Evolutionary conservation across 345 rosid genomes (phyloP), one percentile per base, ranked within the genome.

Genomic region (Eucalyptus cloeziana): DNA sequence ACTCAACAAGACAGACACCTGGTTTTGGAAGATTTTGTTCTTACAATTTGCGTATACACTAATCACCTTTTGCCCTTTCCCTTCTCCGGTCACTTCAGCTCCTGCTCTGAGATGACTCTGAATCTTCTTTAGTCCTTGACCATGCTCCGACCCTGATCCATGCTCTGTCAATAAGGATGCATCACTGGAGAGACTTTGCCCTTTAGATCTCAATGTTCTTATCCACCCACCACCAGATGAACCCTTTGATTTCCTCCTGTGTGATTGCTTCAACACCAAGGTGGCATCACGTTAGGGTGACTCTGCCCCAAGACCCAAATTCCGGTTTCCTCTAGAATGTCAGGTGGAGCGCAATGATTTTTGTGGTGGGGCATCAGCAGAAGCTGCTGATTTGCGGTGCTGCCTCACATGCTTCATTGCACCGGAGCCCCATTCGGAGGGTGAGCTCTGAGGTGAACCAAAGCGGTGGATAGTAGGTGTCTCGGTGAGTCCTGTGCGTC

Each of bases 331-430:
- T 85, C 90, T 90, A 25, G 93, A 19, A 24, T 93, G 92, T 56
- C 81, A 30, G 27, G 87, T 51, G 44, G 47, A 49, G 12, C 85
- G 58, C 17, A 91, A 91, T 44, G 83, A 58, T 87, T 87, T 83
- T 25, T 87, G 88, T 30, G 90, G 90, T 87, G 86, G 31, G 10
- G 91, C 64, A 24, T 37, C 45, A 45, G 87, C 49, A 17, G 94
- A 33, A 69, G 92, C 54, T 17, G 44, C 44, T 71, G 81, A 71
- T 71, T 71, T 71, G 33, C 88, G 92, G 86, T 88, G 85, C 33
- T 90, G 93, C 94, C 92, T 94, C 4, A 88, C 86, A 13, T 76
- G 91, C 92, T 90, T 94, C n/a, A 30, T 21, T 24, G 90, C 10
- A 71, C 7, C 2, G 1, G 44, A 19, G 86, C 58, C 71, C 31